Conservation (phyloP, 2,329 filamentous ascomycete species). For the Aspergillus flavus region DNA sequence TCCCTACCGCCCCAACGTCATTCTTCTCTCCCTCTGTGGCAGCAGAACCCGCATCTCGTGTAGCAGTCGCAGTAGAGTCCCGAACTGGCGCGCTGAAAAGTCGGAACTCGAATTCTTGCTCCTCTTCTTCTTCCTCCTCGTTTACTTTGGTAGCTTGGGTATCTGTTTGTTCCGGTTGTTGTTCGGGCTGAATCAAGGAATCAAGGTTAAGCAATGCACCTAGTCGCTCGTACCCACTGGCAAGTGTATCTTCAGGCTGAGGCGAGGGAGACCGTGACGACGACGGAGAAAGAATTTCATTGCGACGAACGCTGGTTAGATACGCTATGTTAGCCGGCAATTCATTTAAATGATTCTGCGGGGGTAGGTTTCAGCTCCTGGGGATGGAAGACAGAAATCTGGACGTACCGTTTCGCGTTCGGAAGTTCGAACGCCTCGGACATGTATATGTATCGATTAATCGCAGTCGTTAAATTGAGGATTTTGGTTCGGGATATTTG, state of each 20-base stretch:
- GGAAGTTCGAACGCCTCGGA: constrained; percentile 40
- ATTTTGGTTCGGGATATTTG: background rate
- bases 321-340: background rate
- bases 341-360: background rate
- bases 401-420: constrained; percentile 38
- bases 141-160: constrained; percentile 6
- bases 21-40: constrained; percentile 1
- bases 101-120: constrained; percentile 49
- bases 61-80: background rate
- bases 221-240: constrained; percentile 36
- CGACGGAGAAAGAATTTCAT: constrained; percentile 36
- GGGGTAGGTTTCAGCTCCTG: background rate
- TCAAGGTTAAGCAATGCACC: constrained; percentile 39
- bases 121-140: constrained; percentile 34
- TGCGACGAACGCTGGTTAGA: constrained; percentile 37
- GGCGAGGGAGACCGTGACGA: constrained; percentile 36
- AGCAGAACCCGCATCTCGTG: constrained; percentile 6
- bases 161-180: background rate
- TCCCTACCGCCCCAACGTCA: background rate
- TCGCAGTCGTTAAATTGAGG: background rate
- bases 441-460: background rate
- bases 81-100: constrained; percentile 40
- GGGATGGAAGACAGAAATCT: background rate
- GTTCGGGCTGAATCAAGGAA: constrained; percentile 18
- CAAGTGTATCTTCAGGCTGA: constrained; percentile 25